phyloP scores from a whole-genome alignment of 148 eudicot genomes.

The Chenopodium berlandieri region DNA sequence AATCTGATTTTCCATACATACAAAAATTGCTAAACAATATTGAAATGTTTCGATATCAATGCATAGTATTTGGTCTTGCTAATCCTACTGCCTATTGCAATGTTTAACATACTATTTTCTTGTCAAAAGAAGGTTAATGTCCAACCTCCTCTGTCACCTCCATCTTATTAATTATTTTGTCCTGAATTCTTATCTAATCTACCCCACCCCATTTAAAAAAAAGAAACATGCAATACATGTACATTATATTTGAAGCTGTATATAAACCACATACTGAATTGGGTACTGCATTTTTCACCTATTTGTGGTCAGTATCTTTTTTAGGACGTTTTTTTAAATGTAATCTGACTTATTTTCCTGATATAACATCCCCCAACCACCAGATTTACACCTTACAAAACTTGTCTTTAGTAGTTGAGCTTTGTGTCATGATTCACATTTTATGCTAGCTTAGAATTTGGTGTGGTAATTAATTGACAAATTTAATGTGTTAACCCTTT shows the following conservation, averaged over 20 bases:
- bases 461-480: constrained; percentile 2
- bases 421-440: constrained; percentile 14
- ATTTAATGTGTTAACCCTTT: background rate
- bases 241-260: background rate
- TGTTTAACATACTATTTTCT: background rate
- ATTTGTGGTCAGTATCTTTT: background rate
- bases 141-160: background rate
- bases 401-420: constrained; percentile 9
- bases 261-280: constrained; percentile 12
- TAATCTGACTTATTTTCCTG: constrained; percentile 18
- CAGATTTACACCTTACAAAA: constrained; percentile 16
- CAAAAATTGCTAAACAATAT: background rate
- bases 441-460: constrained; percentile 14
- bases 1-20: background rate
- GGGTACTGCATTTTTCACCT: background rate
- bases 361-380: constrained; percentile 23
- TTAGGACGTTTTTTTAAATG: constrained; percentile 10
- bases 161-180: constrained; percentile 16
- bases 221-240: constrained; percentile 1
- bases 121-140: background rate
- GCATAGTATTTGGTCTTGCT: background rate
- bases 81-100: background rate
- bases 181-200: background rate
- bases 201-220: constrained; percentile 8
- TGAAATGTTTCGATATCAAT: background rate